Evolutionary conservation across 768 basidiomycete species (phyloP).

Genomic region (Lentinula boryana): DNA sequence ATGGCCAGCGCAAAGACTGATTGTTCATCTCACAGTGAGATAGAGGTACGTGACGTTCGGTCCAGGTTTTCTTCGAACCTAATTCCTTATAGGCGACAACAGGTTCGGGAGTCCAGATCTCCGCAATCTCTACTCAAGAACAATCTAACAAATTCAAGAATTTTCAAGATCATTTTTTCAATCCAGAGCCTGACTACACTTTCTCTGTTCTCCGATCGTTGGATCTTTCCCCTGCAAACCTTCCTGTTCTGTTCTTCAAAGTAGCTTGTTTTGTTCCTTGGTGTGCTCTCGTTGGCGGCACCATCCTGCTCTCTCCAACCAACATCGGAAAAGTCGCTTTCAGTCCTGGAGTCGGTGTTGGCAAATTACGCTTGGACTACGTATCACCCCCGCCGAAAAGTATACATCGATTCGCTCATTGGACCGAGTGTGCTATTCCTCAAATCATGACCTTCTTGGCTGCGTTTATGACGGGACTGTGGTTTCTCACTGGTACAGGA

Average conservation of each 20-base stretch:
- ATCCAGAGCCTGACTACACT: conserved; percentile 6
- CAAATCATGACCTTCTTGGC: conserved; percentile 31
- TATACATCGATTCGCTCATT: conserved; percentile 36
- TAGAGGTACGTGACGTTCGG: neutral
- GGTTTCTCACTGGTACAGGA: conserved; percentile 5
- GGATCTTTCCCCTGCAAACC: conserved; percentile 7
- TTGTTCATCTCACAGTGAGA: neutral
- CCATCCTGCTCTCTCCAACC: conserved; percentile 30
- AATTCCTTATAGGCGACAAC: neutral
- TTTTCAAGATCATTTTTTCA: conserved; percentile 14
- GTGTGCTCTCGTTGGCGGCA: conserved; percentile 37
- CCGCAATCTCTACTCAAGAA: conserved; percentile 14
- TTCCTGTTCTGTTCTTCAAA: conserved; percentile 17
- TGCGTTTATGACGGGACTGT: conserved; percentile 21
- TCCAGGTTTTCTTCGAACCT: neutral
- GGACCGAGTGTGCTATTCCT: conserved; percentile 31
- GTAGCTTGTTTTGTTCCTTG: conserved; percentile 35
- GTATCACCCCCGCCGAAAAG: conserved; percentile 16
- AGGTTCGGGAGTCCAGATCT: neutral
- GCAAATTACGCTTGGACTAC: conserved; percentile 11
- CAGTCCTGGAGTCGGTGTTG: conserved; percentile 15
- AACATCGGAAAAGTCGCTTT: conserved; percentile 32
- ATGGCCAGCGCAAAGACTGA: neutral
- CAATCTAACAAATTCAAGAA: conserved; percentile 19
- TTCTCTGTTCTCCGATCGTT: conserved; percentile 8